These are phyloP conservation scores for Aspergillus carlsbadensis DNA, from an alignment of 495 filamentous ascomycete genomes.

Conservation along the genomic window DNA sequence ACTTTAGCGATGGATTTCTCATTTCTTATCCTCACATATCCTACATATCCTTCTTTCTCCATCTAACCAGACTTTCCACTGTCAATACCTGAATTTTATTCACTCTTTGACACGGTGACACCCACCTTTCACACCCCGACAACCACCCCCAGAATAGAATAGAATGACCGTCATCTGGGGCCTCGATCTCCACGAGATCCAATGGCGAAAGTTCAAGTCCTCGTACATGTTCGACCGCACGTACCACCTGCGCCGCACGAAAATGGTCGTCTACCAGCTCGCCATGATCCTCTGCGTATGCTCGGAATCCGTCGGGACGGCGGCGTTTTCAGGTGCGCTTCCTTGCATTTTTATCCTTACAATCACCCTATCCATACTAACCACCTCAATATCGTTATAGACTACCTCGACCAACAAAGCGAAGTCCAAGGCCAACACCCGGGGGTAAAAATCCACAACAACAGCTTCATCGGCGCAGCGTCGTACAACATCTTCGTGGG, in stretches of 20 bases:
- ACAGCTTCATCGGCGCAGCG: constrained; percentile 46
- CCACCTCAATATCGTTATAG: constrained; percentile 19
- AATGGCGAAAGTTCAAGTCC: constrained; percentile 50
- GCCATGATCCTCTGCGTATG: constrained; percentile 54
- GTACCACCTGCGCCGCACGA: constrained; percentile 49
- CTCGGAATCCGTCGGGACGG: constrained; percentile 50
- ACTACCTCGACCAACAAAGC: constrained; percentile 49
- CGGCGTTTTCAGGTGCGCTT: constrained; percentile 46
- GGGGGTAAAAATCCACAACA: constrained; percentile 38
- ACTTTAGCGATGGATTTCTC: too few species aligned
- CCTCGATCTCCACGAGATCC: constrained; percentile 49
- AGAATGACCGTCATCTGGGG: constrained; percentile 51
- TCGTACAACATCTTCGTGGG: constrained; percentile 55
- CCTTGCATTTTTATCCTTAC: too few species aligned
- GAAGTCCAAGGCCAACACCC: constrained; percentile 31
- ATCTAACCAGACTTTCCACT: too few species aligned
- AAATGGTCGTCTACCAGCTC: constrained; percentile 54
- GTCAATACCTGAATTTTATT: too few species aligned
- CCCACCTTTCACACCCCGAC: not conserved
- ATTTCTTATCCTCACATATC: too few species aligned
- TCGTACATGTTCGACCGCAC: constrained; percentile 50
- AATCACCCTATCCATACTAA: not conserved
- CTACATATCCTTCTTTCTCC: too few species aligned
- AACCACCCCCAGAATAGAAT: not conserved
- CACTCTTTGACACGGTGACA: too few species aligned